Percentiles rank a stretch among this genome's conserved stretches.
Conservation (phyloP, 805 yeast species). For the Teunomyces panamensis region DNA sequence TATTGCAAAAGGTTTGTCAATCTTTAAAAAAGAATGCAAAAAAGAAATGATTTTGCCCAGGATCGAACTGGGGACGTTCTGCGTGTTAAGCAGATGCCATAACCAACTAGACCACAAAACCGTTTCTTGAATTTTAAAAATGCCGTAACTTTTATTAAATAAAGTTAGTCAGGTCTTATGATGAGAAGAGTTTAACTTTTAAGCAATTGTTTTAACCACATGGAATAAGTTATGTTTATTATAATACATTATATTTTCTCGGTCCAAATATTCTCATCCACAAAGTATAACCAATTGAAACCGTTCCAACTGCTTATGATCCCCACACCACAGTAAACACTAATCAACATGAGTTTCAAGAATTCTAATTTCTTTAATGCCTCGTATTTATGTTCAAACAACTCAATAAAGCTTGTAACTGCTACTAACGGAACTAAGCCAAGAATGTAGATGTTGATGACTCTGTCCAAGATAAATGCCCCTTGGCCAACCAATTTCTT, state of each 20-base stretch:
- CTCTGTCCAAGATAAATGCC: slow-evolving; percentile 57
- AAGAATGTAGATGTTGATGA: slow-evolving; percentile 62
- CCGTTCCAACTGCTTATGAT: slow-evolving; percentile 85
- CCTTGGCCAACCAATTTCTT: slow-evolving; percentile 19
- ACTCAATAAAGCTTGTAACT: slow-evolving; percentile 42
- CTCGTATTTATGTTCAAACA: slow-evolving; percentile 53
- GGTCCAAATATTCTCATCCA: slow-evolving; percentile 71
- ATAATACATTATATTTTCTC: slow-evolving; percentile 9
- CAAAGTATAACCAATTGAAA: slow-evolving; percentile 82
- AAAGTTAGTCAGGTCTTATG: not conserved
- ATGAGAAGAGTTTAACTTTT: not conserved
- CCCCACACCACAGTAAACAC: slow-evolving; percentile 86
- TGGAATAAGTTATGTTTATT: not conserved
- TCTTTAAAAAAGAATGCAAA: not conserved
- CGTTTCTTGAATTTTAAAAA: slow-evolving; percentile 19
- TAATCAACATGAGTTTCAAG: slow-evolving; percentile 72
- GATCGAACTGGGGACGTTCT: slow-evolving; percentile 99
- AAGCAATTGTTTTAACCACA: not conserved
- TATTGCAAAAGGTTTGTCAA: too few relatives aligned
- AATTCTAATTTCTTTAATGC: slow-evolving; percentile 64
- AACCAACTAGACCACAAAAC: slow-evolving; percentile 99
- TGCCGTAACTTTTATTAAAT: not conserved
- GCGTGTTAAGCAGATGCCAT: slow-evolving; percentile 99
- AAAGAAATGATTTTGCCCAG: slow-evolving; percentile 89
- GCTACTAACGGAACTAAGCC: slow-evolving; percentile 65